Evolutionary conservation across 805 yeast species (phyloP).

Genomic region (Sugiyamaella boreocaroliniensis): DNA sequence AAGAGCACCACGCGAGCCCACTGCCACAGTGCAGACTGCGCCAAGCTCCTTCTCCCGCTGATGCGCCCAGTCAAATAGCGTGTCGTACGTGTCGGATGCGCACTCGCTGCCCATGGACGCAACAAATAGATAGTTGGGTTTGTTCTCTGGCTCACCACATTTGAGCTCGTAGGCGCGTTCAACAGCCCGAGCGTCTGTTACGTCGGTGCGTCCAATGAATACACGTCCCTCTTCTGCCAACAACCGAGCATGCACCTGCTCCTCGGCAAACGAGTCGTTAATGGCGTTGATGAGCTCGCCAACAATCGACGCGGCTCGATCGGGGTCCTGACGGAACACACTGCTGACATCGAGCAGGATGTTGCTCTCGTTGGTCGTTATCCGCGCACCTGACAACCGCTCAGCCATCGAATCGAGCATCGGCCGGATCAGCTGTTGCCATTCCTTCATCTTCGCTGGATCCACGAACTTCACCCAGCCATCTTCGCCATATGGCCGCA

Average conservation of each 20-base stretch:
- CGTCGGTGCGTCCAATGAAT: conserved; percentile 60
- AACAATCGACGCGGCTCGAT: conserved; percentile 58
- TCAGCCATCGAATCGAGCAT: conserved; percentile 58
- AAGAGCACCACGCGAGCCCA: conserved; percentile 26
- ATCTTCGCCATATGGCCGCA: conserved; percentile 36
- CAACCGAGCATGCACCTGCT: conserved; percentile 69
- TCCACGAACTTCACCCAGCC: conserved; percentile 61
- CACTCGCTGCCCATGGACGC: conserved; percentile 18
- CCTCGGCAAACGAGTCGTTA: conserved; percentile 61
- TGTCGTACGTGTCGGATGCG: conserved; percentile 26
- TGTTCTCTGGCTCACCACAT: conserved; percentile 5
- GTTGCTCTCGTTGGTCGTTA: conserved; percentile 68
- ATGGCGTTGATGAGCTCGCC: conserved; percentile 84
- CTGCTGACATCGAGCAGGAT: conserved; percentile 69
- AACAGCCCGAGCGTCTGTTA: conserved; percentile 48
- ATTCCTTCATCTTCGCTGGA: conserved; percentile 26
- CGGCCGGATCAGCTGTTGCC: conserved; percentile 54
- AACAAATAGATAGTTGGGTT: conserved; percentile 23
- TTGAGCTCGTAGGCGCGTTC: conserved; percentile 15
- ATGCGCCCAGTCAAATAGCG: conserved; percentile 27
- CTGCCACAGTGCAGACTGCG: conserved; percentile 24
- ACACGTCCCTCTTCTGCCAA: conserved; percentile 51
- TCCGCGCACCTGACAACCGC: conserved; percentile 71
- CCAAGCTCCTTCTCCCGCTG: conserved; percentile 3
- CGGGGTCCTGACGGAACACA: conserved; percentile 46